Evolutionary conservation across 1,139 yeast species (phyloP), one percentile per base, ranked within the genome.

Genomic region (Blastobotrys indianensis): DNA sequence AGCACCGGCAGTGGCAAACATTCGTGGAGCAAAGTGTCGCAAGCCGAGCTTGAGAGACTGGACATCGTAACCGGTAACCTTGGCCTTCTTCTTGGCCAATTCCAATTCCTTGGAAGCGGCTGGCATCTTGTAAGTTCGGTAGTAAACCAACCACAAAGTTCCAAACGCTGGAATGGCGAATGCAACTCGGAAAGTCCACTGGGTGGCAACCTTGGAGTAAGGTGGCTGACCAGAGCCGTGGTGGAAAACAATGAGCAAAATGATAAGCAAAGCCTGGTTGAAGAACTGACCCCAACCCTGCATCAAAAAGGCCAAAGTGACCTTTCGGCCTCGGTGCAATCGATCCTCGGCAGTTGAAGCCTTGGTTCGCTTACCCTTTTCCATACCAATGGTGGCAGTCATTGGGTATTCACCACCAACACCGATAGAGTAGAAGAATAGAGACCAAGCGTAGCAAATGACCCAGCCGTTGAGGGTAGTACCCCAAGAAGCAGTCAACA

Each of bases 371-470:
- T 58, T 54, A 32, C 60, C 59, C 43, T 58, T 58, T 54, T 68
- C 72, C 66, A 68, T 67, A 48, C 70, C 69, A 41, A 64, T 55
- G 41, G 70, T 66, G 34, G 97, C 92, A 37, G 97, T 88, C 69
- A 92, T 79, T 60, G 98, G 98, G 70, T 92, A 92, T 72, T 92
- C 98, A 76, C 97, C 98, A 73, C 98, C 98, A 62, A 92, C 92
- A 80, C 98, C 98, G 59, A 92, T 75, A 83, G 85, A 64, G 61
- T 61, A 66, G 59, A 61, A 62, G 53, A 59, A 65, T 54, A 63
- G 74, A 79, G 96, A 63, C 85, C 72, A 62, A 78, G 73, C 62
- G 88, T 85, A 51, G 94, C 94, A 63, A 57, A 66, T 60, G 52
- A 68, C 62, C 71, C 70, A 62, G 49, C 72, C 67, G 51, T 66